phyloP scores from a whole-genome alignment of 331 rosid genomes.

The Phaseolus coccineus region DNA sequence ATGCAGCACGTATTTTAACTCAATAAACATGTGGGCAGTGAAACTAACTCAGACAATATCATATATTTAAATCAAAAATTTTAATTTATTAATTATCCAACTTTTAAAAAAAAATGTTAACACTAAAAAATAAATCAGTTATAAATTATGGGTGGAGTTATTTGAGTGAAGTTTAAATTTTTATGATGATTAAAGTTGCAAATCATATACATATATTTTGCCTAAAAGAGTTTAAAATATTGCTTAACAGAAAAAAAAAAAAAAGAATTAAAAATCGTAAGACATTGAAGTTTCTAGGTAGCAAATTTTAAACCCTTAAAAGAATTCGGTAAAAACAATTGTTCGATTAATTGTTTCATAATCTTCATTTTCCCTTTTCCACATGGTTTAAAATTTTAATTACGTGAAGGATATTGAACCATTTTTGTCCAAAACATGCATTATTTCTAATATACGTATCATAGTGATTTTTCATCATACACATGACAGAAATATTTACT shows the following conservation, averaged over 20 bases:
- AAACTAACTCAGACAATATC: too few relatives aligned
- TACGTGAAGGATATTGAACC: neutral
- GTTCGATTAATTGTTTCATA: neutral
- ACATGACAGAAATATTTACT: neutral
- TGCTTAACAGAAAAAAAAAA: too few relatives aligned
- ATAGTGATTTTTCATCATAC: neutral
- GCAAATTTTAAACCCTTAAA: neutral
- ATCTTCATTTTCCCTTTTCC: neutral
- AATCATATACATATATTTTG: neutral
- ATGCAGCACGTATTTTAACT: too few relatives aligned
- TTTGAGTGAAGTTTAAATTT: too few relatives aligned
- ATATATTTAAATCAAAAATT: too few relatives aligned
- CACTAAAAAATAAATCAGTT: too few relatives aligned
- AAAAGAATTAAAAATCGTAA: too few relatives aligned
- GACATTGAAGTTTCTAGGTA: neutral
- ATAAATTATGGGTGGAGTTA: too few relatives aligned
- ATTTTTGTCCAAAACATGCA: neutral
- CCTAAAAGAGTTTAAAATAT: neutral
- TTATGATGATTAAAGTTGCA: too few relatives aligned
- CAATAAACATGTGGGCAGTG: too few relatives aligned
- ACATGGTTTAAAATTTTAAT: neutral
- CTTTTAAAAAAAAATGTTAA: too few relatives aligned
- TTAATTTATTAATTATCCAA: too few relatives aligned
- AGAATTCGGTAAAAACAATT: neutral
- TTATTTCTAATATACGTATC: neutral